Evolutionary conservation across 169 alveolate species (phyloP).

Genomic region (Plasmodium yoelii): DNA sequence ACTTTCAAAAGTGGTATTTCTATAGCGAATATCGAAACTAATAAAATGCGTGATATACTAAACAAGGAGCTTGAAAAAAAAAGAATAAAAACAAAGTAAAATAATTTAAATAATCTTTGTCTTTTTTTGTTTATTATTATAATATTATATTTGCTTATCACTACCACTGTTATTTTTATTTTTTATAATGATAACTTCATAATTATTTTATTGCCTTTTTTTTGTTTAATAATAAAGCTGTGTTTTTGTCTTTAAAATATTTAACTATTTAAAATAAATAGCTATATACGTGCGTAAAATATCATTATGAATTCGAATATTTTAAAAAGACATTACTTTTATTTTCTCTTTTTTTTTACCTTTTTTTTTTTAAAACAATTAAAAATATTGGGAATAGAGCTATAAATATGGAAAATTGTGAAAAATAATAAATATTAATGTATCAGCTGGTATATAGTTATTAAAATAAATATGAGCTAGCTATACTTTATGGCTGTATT

Average conservation of each 20-base stretch:
- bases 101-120: background rate
- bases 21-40: slow-evolving; percentile 52
- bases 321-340: no score
- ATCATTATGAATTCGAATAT: no score
- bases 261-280: no score
- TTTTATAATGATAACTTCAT: background rate
- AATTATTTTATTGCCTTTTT: no score
- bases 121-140: background rate
- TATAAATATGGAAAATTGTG: no score
- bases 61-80: slow-evolving; percentile 67
- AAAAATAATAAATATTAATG: background rate
- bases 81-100: slow-evolving; percentile 24
- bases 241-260: no score
- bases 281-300: no score
- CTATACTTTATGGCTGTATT: slow-evolving; percentile 15
- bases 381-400: no score
- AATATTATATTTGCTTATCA: no score
- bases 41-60: slow-evolving; percentile 60
- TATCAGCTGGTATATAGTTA: background rate
- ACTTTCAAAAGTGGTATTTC: slow-evolving; percentile 18
- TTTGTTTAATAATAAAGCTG: no score
- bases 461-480: slow-evolving; percentile 1
- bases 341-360: no score
- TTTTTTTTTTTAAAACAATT: no score
- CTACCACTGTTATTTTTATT: slow-evolving; percentile 3